phyloP scores from a whole-genome alignment of 2,329 filamentous ascomycete genomes.

The Pyricularia sp. region DNA sequence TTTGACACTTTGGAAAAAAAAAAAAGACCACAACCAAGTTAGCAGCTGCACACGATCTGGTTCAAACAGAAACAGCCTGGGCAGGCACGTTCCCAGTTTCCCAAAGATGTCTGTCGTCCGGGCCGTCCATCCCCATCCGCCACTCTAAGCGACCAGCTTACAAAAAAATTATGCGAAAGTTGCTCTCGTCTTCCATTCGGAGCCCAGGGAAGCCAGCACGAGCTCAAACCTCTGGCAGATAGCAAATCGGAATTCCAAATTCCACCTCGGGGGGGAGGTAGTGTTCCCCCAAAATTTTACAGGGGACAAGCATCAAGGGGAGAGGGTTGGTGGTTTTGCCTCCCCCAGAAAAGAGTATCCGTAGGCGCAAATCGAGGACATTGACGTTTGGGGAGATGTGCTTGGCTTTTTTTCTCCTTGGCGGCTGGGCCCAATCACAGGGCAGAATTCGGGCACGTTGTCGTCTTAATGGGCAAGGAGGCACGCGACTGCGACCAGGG shows the following conservation, averaged over 20 bases:
- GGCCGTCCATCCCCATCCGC: background rate
- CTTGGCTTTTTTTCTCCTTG: background rate
- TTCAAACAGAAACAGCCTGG: too few relatives aligned
- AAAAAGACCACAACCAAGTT: background rate
- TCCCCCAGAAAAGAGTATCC: background rate
- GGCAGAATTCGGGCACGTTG: slow-evolving; percentile 3
- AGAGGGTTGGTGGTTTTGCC: background rate
- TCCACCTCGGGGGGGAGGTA: too few relatives aligned
- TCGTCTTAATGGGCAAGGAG: slow-evolving; percentile 4
- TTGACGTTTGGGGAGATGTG: background rate
- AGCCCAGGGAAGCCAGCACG: background rate
- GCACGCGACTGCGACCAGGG: slow-evolving; percentile 4
- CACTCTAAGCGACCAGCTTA: background rate
- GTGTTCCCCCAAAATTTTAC: background rate
- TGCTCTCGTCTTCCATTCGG: background rate
- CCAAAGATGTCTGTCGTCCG: background rate
- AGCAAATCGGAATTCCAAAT: background rate
- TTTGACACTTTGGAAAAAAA: background rate
- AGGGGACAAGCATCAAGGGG: background rate
- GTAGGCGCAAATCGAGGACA: background rate
- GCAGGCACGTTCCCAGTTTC: background rate
- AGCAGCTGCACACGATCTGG: too few relatives aligned
- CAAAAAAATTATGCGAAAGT: background rate
- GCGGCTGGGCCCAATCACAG: background rate
- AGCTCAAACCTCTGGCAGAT: background rate